These are phyloP conservation scores for Daldinia bambusicola DNA, from an alignment of 495 filamentous ascomycete species.

Conservation along the genomic window DNA sequence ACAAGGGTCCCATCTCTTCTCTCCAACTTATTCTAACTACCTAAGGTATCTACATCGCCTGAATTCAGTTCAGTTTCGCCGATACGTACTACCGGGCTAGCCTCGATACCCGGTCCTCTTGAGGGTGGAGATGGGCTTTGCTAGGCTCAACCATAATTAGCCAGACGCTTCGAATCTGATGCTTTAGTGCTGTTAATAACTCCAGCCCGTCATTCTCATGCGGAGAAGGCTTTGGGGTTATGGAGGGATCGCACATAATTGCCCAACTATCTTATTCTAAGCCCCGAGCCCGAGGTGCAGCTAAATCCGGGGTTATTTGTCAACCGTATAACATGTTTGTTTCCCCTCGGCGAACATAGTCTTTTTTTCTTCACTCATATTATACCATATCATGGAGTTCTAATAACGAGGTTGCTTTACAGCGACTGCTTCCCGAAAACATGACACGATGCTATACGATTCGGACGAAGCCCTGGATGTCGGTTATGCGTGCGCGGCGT, in stretches of 20 bases:
- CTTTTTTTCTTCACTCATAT: background rate
- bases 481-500: constrained; percentile 35
- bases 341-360: background rate
- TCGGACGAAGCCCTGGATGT: constrained; percentile 31
- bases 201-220: constrained; percentile 20
- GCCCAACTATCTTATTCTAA: constrained; percentile 3
- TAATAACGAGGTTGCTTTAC: constrained; percentile 12
- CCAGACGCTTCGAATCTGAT: constrained; percentile 5
- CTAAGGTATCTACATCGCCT: background rate
- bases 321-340: background rate
- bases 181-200: constrained; percentile 19
- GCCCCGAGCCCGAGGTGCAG: background rate
- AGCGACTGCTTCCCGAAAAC: constrained; percentile 4
- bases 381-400: constrained; percentile 14
- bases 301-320: background rate
- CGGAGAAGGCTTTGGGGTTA: constrained; percentile 19
- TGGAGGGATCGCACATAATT: constrained; percentile 13
- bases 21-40: too few relatives aligned
- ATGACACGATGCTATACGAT: constrained; percentile 29
- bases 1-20: background rate
- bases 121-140: constrained; percentile 27
- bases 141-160: constrained; percentile 15
- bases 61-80: constrained; percentile 7
- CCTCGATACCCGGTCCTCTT: constrained; percentile 16
- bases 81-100: constrained; percentile 23